Percentiles rank a stretch among this genome's conserved stretches.
Conservation (phyloP, 306 rosid species). For the Quercus mongolica region DNA sequence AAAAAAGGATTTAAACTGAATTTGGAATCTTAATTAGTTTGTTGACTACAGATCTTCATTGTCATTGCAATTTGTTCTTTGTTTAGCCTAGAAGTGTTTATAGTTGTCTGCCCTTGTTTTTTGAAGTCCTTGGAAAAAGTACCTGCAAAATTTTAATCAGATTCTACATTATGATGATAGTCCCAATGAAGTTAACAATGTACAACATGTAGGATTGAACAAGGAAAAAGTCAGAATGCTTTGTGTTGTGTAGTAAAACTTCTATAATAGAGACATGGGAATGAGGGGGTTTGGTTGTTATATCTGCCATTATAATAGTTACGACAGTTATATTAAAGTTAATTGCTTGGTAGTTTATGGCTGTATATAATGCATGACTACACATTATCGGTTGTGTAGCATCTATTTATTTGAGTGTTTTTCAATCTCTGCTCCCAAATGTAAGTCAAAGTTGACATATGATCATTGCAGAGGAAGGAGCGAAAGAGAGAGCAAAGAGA, state of each 20-base stretch:
- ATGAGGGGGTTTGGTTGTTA: background rate
- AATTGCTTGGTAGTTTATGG: background rate
- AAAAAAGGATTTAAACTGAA: too few relatives aligned
- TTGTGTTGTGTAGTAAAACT: too few relatives aligned
- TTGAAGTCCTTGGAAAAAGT: too few relatives aligned
- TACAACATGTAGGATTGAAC: background rate
- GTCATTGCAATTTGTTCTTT: background rate
- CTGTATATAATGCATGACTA: too few relatives aligned
- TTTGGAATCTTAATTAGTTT: too few relatives aligned
- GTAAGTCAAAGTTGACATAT: background rate
- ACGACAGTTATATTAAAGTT: background rate
- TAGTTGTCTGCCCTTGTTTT: too few relatives aligned
- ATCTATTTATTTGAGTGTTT: background rate
- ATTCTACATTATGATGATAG: background rate
- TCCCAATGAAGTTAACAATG: background rate
- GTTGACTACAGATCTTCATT: background rate
- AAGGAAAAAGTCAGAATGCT: too few relatives aligned
- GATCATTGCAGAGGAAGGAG: conserved; percentile 62
- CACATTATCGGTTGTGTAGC: too few relatives aligned
- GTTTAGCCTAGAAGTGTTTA: background rate
- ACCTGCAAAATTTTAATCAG: too few relatives aligned
- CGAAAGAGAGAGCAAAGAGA: conserved; percentile 63
- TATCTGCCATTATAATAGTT: background rate
- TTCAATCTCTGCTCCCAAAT: background rate
- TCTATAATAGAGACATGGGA: too few relatives aligned